Base-by-base conservation (phyloP, 495 filamentous ascomycete species). In the Hamigera avellanea region DNA sequence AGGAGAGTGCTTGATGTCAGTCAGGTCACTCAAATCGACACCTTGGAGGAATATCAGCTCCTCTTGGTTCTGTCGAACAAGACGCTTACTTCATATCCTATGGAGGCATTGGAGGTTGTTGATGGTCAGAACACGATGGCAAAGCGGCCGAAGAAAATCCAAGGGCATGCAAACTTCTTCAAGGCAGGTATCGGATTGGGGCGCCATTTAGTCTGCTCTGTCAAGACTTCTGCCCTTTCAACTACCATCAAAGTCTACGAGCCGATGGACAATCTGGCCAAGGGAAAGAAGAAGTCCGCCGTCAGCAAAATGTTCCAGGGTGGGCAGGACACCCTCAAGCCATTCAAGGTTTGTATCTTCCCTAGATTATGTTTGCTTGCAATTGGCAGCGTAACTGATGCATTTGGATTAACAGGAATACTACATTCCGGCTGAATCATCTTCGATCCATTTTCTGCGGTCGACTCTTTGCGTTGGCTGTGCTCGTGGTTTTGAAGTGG, bases 221-320 rank as follows among this genome's bases (percentile, higher is more conserved):
- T 95, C 43, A 95, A 93, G 65, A 87, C 81, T 30, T 83, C 79
- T 6, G 81, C 86, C 6, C 68, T 95, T 17, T 89, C 83, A 27
- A 91, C 83, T 7, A 95, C 88, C 7, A 91, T 99, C 67, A 95
- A 95, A 57, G 93, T 96, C 7, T 94, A 83, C 61, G 93, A 99
- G 57, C 93, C 93, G 1, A 89, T 87, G 64, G 93, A 96, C 50
- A 78, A 82, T 29, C 73, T 91, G 64, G 78, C 81, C 14, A 86
- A 83, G 57, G 78, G 80, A 15, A 86, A 85, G 62, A 93, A 86
- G 64, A 89, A 89, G 45, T 86, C 85, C 33, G 88, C 91, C 14
- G 78, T 96, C 32, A 78, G 82, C 43, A 93, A 87, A 66, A 87
- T 99, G 80, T 87, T 96, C 64, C 83, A 85, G 53, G 78, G 82